Base-by-base conservation (phyloP, 2,329 filamentous ascomycete genomes). In the Colletotrichum aenigma region DNA sequence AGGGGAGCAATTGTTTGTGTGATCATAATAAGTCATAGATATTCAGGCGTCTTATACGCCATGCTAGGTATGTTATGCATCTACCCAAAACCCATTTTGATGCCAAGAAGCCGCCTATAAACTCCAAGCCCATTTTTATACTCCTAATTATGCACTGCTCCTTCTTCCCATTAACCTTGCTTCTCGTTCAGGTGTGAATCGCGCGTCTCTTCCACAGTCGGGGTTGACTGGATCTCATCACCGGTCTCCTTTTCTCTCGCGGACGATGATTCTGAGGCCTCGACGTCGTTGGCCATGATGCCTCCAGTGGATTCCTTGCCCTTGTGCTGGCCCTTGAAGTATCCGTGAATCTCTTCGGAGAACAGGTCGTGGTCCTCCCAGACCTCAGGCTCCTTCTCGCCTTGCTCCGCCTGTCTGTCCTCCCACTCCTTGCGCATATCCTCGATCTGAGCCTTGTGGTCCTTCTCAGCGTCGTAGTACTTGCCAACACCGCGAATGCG, bases 361-460 rank as follows among this genome's bases (percentile, higher is more conserved):
- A 90, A 89, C 36, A 88, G 86, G 67, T 89, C 87, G 75, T 89
- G 87, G 43, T 87, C 86, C 4, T 89, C 85, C 43, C 86, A 82
- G 74, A 86, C 83, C 78, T 88, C 84, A 6, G 84, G 83, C 79
- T 93, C 89, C 81, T 88, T 89, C 78, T 86, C 86, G 26, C 86
- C 84, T 75, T 87, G 86, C 77, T 81, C 80, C 61, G 85, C 85
- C 81, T 90, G 88, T 77, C 87, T 85, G 62, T 86, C 83, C 80
- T 91, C 88, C 91, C 92, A 93, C 79, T 93, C 92, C 48, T 85
- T 82, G 66, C 91, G 88, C 91, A 98, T 94, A 83, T 98, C 96
- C 80, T 93, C 90, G 77, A 98, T 94, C 89, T 95, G 96, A 83
- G 93, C 89, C 87, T 94, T 91, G 87, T 94, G 95, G 88, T 98